A percentile compares a stretch with the other conserved stretches of the same genome.
Conservation (phyloP, 2,329 filamentous ascomycete genomes). For the Colletotrichum salicis region DNA sequence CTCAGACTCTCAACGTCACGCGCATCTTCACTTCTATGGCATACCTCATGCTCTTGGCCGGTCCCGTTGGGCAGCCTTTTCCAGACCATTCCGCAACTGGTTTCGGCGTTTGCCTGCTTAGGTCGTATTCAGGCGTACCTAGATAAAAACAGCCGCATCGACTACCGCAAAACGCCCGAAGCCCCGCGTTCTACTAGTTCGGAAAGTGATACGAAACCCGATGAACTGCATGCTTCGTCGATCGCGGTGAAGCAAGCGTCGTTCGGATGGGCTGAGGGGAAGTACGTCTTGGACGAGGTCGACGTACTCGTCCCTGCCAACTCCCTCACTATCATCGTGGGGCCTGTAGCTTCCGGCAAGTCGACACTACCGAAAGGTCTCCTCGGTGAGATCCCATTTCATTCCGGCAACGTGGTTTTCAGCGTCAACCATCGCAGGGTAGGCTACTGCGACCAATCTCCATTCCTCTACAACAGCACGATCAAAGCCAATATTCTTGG, state of each 20-base stretch:
- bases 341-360: slow-evolving; percentile 53
- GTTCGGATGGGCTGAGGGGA: slow-evolving; percentile 46
- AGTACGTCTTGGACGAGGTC: slow-evolving; percentile 42
- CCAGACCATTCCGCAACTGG: slow-evolving; percentile 44
- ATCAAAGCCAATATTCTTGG: slow-evolving; percentile 53
- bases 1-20: slow-evolving; percentile 39
- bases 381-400: slow-evolving; percentile 40
- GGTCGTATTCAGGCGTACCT: slow-evolving; percentile 51
- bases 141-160: slow-evolving; percentile 41
- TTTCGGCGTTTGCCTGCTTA: slow-evolving; percentile 46
- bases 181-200: neutral
- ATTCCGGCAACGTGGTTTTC: slow-evolving; percentile 36
- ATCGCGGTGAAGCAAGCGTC: slow-evolving; percentile 36
- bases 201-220: neutral
- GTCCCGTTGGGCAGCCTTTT: slow-evolving; percentile 47
- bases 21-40: slow-evolving; percentile 48
- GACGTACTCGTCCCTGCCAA: slow-evolving; percentile 43
- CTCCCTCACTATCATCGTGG: slow-evolving; percentile 50
- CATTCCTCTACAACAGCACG: slow-evolving; percentile 47
- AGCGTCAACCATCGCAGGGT: slow-evolving; percentile 31
- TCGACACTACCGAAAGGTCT: slow-evolving; percentile 52
- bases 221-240: neutral
- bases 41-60: slow-evolving; percentile 46
- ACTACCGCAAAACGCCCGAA: slow-evolving; percentile 16
- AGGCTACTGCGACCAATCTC: slow-evolving; percentile 47